These are phyloP conservation scores for Laetiporus sulphureus DNA, from an alignment of 1,284 basidiomycete species.

Conservation along the genomic window DNA sequence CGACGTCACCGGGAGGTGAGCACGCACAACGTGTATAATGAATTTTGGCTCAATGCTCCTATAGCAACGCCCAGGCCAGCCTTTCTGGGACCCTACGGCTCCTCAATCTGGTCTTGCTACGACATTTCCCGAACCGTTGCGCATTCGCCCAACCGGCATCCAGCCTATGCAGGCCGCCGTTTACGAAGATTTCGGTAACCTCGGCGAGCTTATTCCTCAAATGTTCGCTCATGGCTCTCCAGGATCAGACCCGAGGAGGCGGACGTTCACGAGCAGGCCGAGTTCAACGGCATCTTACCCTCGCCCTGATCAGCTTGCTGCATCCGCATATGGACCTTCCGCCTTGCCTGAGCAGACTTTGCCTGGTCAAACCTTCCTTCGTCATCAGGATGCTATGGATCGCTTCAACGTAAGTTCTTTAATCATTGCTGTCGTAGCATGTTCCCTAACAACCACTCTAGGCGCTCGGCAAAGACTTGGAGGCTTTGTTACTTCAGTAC, in stretches of 20 bases:
- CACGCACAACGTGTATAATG: slow-evolving; percentile 2
- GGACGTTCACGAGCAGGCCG: slow-evolving; percentile 50
- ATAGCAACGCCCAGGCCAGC: slow-evolving; percentile 62
- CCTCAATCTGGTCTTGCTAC: slow-evolving; percentile 72
- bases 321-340: slow-evolving; percentile 42
- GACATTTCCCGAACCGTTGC: slow-evolving; percentile 84
- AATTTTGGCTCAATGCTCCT: background rate
- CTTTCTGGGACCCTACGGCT: slow-evolving; percentile 83
- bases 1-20: slow-evolving; percentile 83
- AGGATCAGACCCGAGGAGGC: slow-evolving; percentile 50
- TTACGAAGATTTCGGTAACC: slow-evolving; percentile 90
- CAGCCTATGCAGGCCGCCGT: slow-evolving; percentile 81
- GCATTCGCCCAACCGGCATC: slow-evolving; percentile 81
- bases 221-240: slow-evolving; percentile 1
- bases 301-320: slow-evolving; percentile 36
- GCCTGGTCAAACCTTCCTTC: slow-evolving; percentile 34
- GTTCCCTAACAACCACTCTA: slow-evolving; percentile 7
- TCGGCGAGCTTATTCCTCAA: background rate
- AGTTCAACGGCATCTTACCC: slow-evolving; percentile 55
- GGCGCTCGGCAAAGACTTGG: slow-evolving; percentile 69
- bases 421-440: background rate
- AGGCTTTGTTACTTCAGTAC: slow-evolving; percentile 68
- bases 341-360: slow-evolving; percentile 40
- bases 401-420: slow-evolving; percentile 53
- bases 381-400: slow-evolving; percentile 71